Base-by-base conservation (phyloP, 192 early-diverging fungal species). In the Phycomyces blakesleeanus region DNA sequence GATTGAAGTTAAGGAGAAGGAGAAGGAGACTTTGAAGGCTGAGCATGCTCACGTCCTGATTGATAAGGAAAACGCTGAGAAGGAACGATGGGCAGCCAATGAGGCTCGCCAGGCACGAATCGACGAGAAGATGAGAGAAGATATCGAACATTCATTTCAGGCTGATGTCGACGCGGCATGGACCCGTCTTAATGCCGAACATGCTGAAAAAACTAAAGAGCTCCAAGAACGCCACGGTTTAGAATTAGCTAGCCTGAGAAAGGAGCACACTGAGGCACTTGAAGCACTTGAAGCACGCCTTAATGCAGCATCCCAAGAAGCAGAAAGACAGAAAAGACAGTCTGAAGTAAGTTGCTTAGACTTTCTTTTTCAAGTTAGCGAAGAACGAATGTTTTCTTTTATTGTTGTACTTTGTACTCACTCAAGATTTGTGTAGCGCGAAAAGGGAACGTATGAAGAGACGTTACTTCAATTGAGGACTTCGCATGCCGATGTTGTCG, bases 241-340 rank as follows among this genome's bases (percentile, higher is more conserved):
- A 1, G 40, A n/a, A 21, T 49, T 61, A 18, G 38, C 37, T 21
- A 47, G 16, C 14, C 42, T 61, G 21, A 5, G 42, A 27, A 16
- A 38, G 5, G 59, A 61, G 25, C 59, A 61, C 42, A 44, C 37
- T 3, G 42, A n/a, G 18, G 42, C 27, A 27, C 40, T 44, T 8
- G 20, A 34, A 1, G 41, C 38, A 16, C 40, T 44, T 18, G 20
- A 44, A 15, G 59, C 42, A 14, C 40, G 11, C 3, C 38, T 61
- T 3, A 49, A 61, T 18, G 18, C 38, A n/a, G 40, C 59, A 9
- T 8, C 9, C 16, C 40, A 41, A 15, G 12, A 61, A 44, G 22
- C 47, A n/a, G 21, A 61, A 38, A 11, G 47, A 34, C 34, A 42
- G 27, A 21, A 29, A 58, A 10, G 20, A 8, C 24, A 58, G 34